Base-by-base conservation (phyloP, 2,329 filamentous ascomycete genomes). In the Epichloe bromicola region DNA sequence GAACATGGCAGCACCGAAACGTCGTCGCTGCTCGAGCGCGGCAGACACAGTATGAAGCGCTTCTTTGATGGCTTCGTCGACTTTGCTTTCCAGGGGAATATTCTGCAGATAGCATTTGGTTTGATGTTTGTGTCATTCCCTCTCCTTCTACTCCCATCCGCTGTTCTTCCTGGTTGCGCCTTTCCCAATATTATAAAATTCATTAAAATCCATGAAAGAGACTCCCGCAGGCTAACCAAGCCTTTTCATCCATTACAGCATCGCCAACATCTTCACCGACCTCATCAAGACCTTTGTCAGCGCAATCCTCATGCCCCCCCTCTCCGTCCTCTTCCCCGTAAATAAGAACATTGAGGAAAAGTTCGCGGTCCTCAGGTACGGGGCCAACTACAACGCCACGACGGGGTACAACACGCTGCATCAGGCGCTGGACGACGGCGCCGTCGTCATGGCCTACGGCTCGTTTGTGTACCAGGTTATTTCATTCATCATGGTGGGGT, bases 51-150 rank as follows among this genome's bases (percentile, higher is more conserved):
- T 49, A 74, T 76, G 23, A 68, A 70, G 55, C 70, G 71, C 53
- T 67, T 78, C 51, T 82, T 78, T 70, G 69, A 77, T 36, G 81
- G 80, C 39, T 88, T 88, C 62, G 64, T 82, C 57, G 83, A 86
- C 62, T 88, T 88, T 65, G 83, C 83, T 0, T 76, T 86, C 50
- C 79, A 84, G 56, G 84, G 85, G 52, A 87, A 88, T 58, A 84
- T 88, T 46, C 73, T 88, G 26, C 81, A 88, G 64, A 84, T 88
- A 53, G 85, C 85, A 15, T 81, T 88, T 58, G 85, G 84, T 57
- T 69, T 88, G 56, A 88, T 88, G 83, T 86, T 61, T 63, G 72
- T 66, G 14, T n/a, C 8, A 30, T 30, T 30, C 26, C 26, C 11
- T 30, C 8, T 30, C 26, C 26, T 10, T 30, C 8, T 30, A 2